These are phyloP conservation scores for Aspergillus glaucus DNA, from an alignment of 2,329 filamentous ascomycete genomes.

Conservation along the genomic window DNA sequence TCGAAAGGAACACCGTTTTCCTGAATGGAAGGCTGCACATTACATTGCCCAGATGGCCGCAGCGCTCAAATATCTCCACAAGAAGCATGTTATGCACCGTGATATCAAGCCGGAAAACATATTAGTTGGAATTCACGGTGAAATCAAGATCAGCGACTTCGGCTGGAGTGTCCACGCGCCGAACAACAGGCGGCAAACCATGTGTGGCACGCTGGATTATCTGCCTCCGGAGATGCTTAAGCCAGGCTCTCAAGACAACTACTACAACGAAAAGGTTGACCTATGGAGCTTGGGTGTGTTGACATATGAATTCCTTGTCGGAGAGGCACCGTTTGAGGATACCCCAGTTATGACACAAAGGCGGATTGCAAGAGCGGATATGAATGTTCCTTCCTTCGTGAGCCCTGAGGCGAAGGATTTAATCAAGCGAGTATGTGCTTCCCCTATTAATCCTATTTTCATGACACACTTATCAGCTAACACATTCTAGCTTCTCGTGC, in stretches of 20 bases:
- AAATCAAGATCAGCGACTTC: conserved; percentile 98
- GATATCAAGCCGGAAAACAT: conserved; percentile 99
- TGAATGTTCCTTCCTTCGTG: conserved; percentile 86
- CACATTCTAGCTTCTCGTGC: conserved; percentile 63
- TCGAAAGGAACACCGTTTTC: conserved; percentile 69
- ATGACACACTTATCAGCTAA: conserved; percentile 13
- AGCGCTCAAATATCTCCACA: conserved; percentile 82
- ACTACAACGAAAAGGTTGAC: conserved; percentile 91
- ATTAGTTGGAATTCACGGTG: conserved; percentile 87
- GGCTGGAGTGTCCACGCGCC: conserved; percentile 98
- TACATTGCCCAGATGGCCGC: conserved; percentile 90
- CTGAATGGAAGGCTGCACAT: conserved; percentile 78
- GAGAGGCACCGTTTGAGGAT: conserved; percentile 95
- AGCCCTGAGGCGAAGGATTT: conserved; percentile 85
- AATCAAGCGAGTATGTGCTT: conserved; percentile 68
- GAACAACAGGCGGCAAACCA: conserved; percentile 85
- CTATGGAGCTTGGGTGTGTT: conserved; percentile 92
- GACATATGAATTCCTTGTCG: conserved; percentile 93
- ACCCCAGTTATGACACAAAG: conserved; percentile 90
- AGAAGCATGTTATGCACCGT: conserved; percentile 94
- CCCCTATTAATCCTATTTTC: not conserved
- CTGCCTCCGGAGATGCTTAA: conserved; percentile 97
- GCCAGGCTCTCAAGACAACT: conserved; percentile 72
- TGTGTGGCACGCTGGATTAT: conserved; percentile 97
- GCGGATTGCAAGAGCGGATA: conserved; percentile 81